Evolutionary conservation across 2,329 filamentous ascomycete genomes (phyloP).

Genomic region (Clonostachys byssicola): DNA sequence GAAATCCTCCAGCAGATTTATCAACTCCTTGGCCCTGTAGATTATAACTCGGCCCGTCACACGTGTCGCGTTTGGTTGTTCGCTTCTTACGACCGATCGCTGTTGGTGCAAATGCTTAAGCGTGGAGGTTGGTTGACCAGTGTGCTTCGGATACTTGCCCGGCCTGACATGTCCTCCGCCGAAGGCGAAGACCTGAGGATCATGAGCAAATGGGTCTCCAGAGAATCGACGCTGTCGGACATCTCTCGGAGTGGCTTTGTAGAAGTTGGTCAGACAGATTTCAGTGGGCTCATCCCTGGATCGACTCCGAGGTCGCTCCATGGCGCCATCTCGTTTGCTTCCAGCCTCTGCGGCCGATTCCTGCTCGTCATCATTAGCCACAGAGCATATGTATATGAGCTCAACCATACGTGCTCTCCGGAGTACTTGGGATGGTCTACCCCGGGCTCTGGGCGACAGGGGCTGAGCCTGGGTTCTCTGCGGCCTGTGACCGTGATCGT

Average conservation of each 20-base stretch:
- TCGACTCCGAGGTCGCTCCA: constrained; percentile 12
- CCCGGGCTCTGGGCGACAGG: constrained; percentile 9
- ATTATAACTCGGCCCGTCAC: constrained; percentile 57
- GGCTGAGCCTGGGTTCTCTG: constrained; percentile 18
- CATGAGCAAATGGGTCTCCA: constrained; percentile 34
- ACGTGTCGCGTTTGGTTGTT: constrained; percentile 57
- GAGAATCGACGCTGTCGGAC: constrained; percentile 26
- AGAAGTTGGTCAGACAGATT: constrained; percentile 25
- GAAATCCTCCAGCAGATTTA: constrained; percentile 32
- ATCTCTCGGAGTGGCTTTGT: constrained; percentile 16
- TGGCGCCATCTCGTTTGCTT: constrained; percentile 33
- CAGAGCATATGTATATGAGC: constrained; percentile 51
- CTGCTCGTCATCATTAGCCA: constrained; percentile 49
- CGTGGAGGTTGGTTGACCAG: constrained; percentile 49
- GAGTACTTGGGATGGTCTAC: constrained; percentile 14
- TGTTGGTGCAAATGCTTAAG: constrained; percentile 49
- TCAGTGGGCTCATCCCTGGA: constrained; percentile 22
- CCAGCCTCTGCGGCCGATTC: constrained; percentile 55
- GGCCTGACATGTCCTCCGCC: constrained; percentile 8
- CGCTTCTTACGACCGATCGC: constrained; percentile 42
- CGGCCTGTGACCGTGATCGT: constrained; percentile 45
- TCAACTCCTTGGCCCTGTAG: constrained; percentile 19
- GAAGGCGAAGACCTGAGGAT: constrained; percentile 13
- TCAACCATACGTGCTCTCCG: constrained; percentile 26
- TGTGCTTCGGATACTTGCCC: constrained; percentile 15